These are phyloP conservation scores for Pharus latifolius DNA, from an alignment of 176 grass and related monocot species.

Conservation along the genomic window DNA sequence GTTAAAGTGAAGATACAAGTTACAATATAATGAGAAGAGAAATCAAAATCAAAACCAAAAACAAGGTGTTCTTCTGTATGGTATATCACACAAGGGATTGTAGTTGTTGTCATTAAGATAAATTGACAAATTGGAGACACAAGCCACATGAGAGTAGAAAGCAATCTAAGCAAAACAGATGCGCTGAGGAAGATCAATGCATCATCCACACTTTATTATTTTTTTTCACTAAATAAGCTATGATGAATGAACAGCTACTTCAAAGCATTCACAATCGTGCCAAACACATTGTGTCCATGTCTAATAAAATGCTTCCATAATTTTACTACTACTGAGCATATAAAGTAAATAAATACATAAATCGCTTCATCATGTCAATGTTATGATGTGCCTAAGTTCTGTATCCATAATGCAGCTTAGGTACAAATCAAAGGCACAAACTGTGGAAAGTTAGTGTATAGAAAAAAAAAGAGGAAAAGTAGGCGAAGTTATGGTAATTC, in stretches of 20 bases:
- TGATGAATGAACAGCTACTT: background rate
- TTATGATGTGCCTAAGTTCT: no score
- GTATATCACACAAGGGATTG: no score
- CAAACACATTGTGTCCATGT: background rate
- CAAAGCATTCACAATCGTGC: background rate
- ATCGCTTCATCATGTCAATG: no score
- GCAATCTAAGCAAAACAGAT: background rate
- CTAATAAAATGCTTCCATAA: background rate
- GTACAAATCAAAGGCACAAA: no score
- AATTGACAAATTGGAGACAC: background rate
- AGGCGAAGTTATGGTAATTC: no score
- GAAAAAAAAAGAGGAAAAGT: no score
- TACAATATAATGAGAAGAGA: background rate
- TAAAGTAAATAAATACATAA: no score
- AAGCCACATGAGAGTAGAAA: background rate
- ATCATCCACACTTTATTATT: background rate
- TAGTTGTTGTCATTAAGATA: background rate
- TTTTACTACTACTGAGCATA: no score
- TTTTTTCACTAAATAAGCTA: background rate
- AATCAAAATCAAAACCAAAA: no score
- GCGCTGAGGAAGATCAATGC: background rate
- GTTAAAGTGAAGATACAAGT: background rate
- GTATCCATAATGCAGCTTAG: no score
- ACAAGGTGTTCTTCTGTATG: no score
- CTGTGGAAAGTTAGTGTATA: no score